These are phyloP conservation scores for Orobanche coerulescens DNA, from an alignment of 257 asterid species.

Conservation along the genomic window DNA sequence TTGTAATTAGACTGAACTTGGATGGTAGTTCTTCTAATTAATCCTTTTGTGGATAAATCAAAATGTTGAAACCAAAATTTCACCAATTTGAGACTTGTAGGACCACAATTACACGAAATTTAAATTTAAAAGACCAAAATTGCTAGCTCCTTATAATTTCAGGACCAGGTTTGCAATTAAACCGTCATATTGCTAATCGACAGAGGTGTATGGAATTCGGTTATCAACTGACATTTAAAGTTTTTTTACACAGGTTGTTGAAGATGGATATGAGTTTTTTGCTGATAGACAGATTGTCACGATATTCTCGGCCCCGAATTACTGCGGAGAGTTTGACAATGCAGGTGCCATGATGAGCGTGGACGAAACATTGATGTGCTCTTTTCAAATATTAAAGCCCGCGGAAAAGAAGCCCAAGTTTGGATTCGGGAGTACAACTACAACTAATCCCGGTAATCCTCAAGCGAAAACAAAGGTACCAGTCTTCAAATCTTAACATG, in stretches of 20 bases:
- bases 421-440: slow-evolving; percentile 59
- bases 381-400: slow-evolving; percentile 74
- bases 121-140: too few relatives aligned
- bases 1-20: too few relatives aligned
- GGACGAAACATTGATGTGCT: slow-evolving; percentile 78
- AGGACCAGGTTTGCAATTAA: not conserved
- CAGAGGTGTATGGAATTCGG: not conserved
- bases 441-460: slow-evolving; percentile 47
- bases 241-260: slow-evolving; percentile 44
- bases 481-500: not conserved
- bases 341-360: slow-evolving; percentile 91
- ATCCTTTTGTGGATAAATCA: too few relatives aligned
- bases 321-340: slow-evolving; percentile 76
- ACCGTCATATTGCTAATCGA: not conserved
- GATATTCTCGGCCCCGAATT: slow-evolving; percentile 74
- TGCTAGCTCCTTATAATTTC: not conserved
- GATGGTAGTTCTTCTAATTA: too few relatives aligned
- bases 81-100: too few relatives aligned
- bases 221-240: not conserved
- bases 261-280: slow-evolving; percentile 84
- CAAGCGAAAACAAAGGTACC: slow-evolving; percentile 49
- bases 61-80: too few relatives aligned
- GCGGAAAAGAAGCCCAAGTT: slow-evolving; percentile 67
- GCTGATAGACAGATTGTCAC: slow-evolving; percentile 78
- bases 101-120: too few relatives aligned